phyloP scores from a whole-genome alignment of 2,329 filamentous ascomycete species.

The Fusarium armeniacum region DNA sequence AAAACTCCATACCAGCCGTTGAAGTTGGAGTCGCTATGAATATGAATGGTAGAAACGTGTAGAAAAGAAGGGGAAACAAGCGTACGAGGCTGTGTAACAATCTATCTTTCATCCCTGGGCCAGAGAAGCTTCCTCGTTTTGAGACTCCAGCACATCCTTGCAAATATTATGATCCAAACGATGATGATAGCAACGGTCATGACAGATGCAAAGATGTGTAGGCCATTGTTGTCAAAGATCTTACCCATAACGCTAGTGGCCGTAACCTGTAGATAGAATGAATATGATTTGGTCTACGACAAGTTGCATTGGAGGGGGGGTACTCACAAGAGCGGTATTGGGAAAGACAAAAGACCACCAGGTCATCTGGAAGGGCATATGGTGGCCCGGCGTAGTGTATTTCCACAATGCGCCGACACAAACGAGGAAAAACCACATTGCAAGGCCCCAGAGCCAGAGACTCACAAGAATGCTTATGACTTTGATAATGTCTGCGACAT shows the following conservation, averaged over 20 bases:
- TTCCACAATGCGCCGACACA: slow-evolving; percentile 82
- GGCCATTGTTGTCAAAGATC: slow-evolving; percentile 69
- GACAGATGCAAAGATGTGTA: slow-evolving; percentile 76
- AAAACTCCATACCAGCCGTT: neutral
- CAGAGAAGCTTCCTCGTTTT: slow-evolving; percentile 77
- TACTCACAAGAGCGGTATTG: slow-evolving; percentile 75
- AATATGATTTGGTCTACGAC: slow-evolving; percentile 6
- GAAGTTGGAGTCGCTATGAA: neutral
- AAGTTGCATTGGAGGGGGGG: neutral
- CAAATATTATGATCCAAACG: slow-evolving; percentile 77
- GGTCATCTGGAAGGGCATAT: slow-evolving; percentile 84
- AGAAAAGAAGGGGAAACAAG: neutral
- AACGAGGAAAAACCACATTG: slow-evolving; percentile 87
- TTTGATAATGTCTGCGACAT: slow-evolving; percentile 61
- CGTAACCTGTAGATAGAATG: slow-evolving; percentile 60
- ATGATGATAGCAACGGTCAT: slow-evolving; percentile 75
- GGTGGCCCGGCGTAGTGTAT: slow-evolving; percentile 68
- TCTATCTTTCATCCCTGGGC: slow-evolving; percentile 70
- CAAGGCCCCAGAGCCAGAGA: slow-evolving; percentile 87
- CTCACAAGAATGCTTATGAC: slow-evolving; percentile 72
- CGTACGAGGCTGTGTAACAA: too few relatives aligned
- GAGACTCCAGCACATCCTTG: slow-evolving; percentile 79
- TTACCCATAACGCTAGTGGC: slow-evolving; percentile 79
- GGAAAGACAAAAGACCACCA: slow-evolving; percentile 90
- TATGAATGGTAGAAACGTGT: neutral